Evolutionary conservation across 2,329 filamentous ascomycete genomes (phyloP), one percentile per base, ranked within the genome.

Genomic region (Onygenales sp.): DNA sequence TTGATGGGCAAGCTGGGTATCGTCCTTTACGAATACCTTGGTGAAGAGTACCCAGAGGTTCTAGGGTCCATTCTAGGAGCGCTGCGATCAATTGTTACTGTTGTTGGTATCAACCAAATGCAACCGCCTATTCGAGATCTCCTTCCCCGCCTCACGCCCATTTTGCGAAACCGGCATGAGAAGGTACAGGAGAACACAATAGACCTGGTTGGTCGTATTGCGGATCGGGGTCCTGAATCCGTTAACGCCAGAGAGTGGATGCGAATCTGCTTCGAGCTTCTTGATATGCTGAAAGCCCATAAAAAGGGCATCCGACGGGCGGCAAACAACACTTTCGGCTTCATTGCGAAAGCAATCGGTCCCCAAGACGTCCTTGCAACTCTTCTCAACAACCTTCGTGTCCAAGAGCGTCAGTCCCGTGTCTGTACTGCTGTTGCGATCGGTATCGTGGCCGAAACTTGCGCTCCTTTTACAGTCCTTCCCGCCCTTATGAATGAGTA

Each of bases 121-220:
- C 91, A 97, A 65, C 93, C 93, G 11, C 92, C 93, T 2, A 97
- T 98, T 75, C 92, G 92, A 68, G 94, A 98, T 67, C 79, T 98
- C 33, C 81, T 98, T 8, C 93, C 93, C 13, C 89, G 93, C 42
- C 82, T 98, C 36, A 98, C 93, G 1, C 93, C 93, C n/a, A 98
- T 98, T 68, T 79, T 98, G 52, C 89, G 93, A 67, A 98, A 98
- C 73, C 87, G 93, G 59, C 93, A 98, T 74, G 93, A 98, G 68
- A 98, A 98, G 73, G 94, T 98, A 43, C 93, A 98, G 69, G 93
- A 98, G 66, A 98, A 98, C 72, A 97, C 93, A 0, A 97, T 98
- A 63, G 93, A 98, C 69, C 80, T 98, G 2, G 93, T 98, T 17
- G 93, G 93, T 53, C 92, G 93, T 78, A 97, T 98, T 62, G 93